phyloP scores from a whole-genome alignment of 2,329 filamentous ascomycete genomes.

The Aspergillus brasiliensis region DNA sequence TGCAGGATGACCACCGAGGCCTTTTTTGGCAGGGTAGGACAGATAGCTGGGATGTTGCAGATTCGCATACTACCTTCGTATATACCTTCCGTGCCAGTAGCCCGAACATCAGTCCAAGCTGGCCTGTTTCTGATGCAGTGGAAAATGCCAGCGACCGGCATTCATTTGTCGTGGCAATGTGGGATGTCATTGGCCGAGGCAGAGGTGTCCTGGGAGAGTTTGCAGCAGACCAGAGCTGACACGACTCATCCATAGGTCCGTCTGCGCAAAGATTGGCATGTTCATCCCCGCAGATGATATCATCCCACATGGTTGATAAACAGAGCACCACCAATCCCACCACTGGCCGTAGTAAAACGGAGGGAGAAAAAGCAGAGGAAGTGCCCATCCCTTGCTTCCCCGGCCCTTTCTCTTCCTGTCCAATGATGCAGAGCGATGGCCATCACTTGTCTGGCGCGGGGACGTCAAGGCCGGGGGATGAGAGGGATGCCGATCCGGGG shows the following conservation, averaged over 20 bases:
- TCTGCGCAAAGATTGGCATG: not conserved
- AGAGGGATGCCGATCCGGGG: not conserved
- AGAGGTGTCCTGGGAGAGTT: not conserved
- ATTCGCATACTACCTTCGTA: too few relatives aligned
- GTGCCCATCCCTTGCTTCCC: conserved; percentile 7
- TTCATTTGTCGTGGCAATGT: not conserved
- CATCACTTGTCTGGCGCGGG: not conserved
- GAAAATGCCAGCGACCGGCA: too few relatives aligned
- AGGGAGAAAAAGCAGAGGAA: too few relatives aligned
- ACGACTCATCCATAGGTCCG: not conserved
- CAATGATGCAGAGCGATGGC: not conserved
- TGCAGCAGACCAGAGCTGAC: not conserved
- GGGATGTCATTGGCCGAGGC: not conserved
- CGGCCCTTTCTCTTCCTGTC: not conserved
- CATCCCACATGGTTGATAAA: conserved; percentile 16
- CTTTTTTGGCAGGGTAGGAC: too few relatives aligned
- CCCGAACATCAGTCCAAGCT: too few relatives aligned
- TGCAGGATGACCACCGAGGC: not conserved
- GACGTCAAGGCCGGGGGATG: not conserved
- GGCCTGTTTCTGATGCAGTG: too few relatives aligned
- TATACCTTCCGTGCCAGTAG: too few relatives aligned
- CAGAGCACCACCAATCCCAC: not conserved
- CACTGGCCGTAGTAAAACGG: too few relatives aligned
- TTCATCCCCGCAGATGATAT: conserved; percentile 10
- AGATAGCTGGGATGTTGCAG: too few relatives aligned